phyloP scores from a whole-genome alignment of 257 asterid genomes.

The Asclepias syriaca region DNA sequence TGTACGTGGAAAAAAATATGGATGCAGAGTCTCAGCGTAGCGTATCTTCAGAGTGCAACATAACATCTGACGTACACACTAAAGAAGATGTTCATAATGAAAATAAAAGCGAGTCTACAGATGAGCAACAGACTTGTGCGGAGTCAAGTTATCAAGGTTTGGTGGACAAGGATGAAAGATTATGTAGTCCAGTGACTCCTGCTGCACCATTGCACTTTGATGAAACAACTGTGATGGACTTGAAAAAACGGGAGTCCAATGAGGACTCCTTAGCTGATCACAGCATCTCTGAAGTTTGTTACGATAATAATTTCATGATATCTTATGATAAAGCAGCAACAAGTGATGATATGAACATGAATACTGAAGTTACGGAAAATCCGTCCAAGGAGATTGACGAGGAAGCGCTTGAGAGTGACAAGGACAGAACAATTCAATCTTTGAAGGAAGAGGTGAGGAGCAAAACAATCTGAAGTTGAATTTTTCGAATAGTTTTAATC shows the following conservation, averaged over 20 bases:
- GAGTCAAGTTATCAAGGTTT: slow-evolving; percentile 21
- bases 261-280: slow-evolving; percentile 36
- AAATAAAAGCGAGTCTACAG: slow-evolving; percentile 26
- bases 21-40: slow-evolving; percentile 20
- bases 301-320: slow-evolving; percentile 21
- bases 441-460: slow-evolving; percentile 65
- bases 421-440: slow-evolving; percentile 41
- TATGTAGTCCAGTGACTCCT: slow-evolving; percentile 48
- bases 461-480: slow-evolving; percentile 7
- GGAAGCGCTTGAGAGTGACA: slow-evolving; percentile 32
- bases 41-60: slow-evolving; percentile 25
- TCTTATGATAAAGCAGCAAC: slow-evolving; percentile 17
- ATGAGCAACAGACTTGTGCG: slow-evolving; percentile 17
- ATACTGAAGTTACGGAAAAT: slow-evolving; percentile 33
- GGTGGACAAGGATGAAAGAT: slow-evolving; percentile 39
- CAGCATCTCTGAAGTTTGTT: slow-evolving; percentile 21
- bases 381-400: slow-evolving; percentile 29
- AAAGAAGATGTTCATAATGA: slow-evolving; percentile 28
- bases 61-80: slow-evolving; percentile 29
- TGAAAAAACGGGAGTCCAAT: slow-evolving; percentile 27
- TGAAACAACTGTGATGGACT: slow-evolving; percentile 39
- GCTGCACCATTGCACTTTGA: slow-evolving; percentile 58
- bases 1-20: slow-evolving; percentile 55
- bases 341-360: slow-evolving; percentile 25
- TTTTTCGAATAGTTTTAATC: slow-evolving; percentile 11